A percentile compares a stretch with the other conserved stretches of the same genome.
These are phyloP conservation scores for Oryza rufipogon DNA, from an alignment of 176 grass and related monocot genomes.

Conservation along the genomic window DNA sequence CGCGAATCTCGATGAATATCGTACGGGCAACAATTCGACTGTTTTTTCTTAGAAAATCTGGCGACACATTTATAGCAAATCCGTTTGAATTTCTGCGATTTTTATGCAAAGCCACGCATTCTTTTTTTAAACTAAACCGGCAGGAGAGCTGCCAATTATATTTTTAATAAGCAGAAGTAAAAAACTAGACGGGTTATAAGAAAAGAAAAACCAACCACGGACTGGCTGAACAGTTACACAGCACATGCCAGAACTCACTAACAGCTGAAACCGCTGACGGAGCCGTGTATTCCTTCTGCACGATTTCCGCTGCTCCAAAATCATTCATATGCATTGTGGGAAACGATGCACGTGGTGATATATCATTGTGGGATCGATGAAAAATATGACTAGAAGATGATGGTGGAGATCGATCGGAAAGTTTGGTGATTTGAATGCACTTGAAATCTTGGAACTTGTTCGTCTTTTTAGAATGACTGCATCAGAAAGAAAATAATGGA, in stretches of 20 bases:
- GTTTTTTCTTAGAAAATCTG: too few relatives aligned
- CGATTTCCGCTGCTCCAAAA: not conserved
- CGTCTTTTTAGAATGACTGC: not conserved
- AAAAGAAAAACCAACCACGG: too few relatives aligned
- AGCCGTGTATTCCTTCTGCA: not conserved
- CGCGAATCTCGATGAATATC: too few relatives aligned
- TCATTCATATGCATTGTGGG: not conserved
- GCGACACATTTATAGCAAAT: too few relatives aligned
- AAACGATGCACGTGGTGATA: not conserved
- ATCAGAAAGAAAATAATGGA: not conserved
- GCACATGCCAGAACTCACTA: too few relatives aligned
- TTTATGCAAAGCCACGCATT: not conserved
- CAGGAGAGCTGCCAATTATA: too few relatives aligned
- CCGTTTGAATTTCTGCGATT: not conserved
- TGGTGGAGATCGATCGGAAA: constrained; percentile 8
- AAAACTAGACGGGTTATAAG: too few relatives aligned
- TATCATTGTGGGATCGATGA: not conserved
- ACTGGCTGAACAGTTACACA: too few relatives aligned
- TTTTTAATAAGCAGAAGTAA: too few relatives aligned
- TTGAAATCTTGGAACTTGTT: not conserved
- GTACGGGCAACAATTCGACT: too few relatives aligned
- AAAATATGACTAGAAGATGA: not conserved
- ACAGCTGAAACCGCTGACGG: too few relatives aligned
- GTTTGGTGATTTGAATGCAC: not conserved
- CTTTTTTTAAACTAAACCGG: too few relatives aligned